phyloP scores from a whole-genome alignment of 805 yeast genomes.

The Sugiyamaella lignohabitans region DNA sequence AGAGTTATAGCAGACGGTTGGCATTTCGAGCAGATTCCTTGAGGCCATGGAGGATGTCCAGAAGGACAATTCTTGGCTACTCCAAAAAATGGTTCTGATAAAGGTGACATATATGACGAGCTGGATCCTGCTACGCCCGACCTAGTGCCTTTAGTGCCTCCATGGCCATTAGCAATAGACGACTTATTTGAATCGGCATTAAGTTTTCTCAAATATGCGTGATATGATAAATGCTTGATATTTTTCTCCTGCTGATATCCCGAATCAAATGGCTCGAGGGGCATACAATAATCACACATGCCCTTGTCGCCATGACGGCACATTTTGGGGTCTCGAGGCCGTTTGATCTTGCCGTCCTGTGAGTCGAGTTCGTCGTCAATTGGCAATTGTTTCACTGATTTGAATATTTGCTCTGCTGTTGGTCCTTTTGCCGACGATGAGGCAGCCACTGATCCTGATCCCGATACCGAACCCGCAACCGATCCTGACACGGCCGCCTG shows the following conservation, averaged over 20 bases:
- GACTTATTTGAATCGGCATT: slow-evolving; percentile 61
- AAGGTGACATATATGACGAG: slow-evolving; percentile 76
- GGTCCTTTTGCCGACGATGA: not conserved
- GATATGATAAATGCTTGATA: slow-evolving; percentile 85
- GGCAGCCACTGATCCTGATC: slow-evolving; percentile 6
- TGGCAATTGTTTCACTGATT: slow-evolving; percentile 45
- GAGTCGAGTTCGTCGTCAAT: slow-evolving; percentile 63
- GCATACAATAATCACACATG: slow-evolving; percentile 97
- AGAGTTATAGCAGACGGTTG: slow-evolving; percentile 94
- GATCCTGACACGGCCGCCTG: slow-evolving; percentile 12
- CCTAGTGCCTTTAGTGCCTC: not conserved
- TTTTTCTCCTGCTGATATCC: slow-evolving; percentile 65
- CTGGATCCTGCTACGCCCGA: slow-evolving; percentile 28
- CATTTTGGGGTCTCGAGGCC: slow-evolving; percentile 48
- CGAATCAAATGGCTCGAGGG: slow-evolving; percentile 91
- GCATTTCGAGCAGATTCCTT: slow-evolving; percentile 90
- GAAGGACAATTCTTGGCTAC: slow-evolving; percentile 57
- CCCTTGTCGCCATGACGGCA: slow-evolving; percentile 91
- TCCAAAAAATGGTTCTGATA: slow-evolving; percentile 61
- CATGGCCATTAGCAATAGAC: slow-evolving; percentile 9
- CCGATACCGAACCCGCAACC: slow-evolving; percentile 17
- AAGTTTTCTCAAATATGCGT: slow-evolving; percentile 69
- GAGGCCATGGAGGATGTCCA: slow-evolving; percentile 93
- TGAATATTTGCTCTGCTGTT: slow-evolving; percentile 15
- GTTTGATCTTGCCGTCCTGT: slow-evolving; percentile 63